These are phyloP conservation scores for Penicillium lagena DNA, from an alignment of 495 filamentous ascomycete genomes.

Conservation along the genomic window DNA sequence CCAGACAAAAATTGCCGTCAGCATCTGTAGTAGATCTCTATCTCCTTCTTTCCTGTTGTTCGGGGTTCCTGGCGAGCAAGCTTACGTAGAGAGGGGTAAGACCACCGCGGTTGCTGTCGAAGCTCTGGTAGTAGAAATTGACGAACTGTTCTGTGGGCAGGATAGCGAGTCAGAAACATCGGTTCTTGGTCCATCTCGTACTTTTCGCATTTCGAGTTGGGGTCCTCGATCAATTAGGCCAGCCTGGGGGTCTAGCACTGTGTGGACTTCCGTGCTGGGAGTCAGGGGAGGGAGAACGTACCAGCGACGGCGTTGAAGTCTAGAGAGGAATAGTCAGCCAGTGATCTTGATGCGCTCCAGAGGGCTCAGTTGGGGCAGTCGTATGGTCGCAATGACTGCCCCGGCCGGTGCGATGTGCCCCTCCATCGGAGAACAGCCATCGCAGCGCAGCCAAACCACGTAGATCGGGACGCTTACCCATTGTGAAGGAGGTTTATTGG, in stretches of 20 bases:
- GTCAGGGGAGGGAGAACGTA: conserved; percentile 28
- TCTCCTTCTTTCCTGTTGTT: neutral
- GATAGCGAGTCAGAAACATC: conserved; percentile 8
- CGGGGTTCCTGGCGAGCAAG: neutral
- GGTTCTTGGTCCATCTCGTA: neutral
- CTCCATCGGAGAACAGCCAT: too few species aligned
- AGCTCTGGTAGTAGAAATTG: conserved; percentile 80
- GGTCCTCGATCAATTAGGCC: too few species aligned
- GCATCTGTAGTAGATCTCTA: conserved; percentile 1
- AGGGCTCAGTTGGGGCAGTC: too few species aligned
- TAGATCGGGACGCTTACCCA: too few species aligned
- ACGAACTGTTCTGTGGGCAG: conserved; percentile 66
- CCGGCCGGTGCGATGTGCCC: conserved; percentile 6
- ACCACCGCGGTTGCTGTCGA: conserved; percentile 58
- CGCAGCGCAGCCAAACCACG: too few species aligned
- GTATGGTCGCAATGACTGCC: conserved; percentile 6
- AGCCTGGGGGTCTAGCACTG: too few species aligned
- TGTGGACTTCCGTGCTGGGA: neutral
- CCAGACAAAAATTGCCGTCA: neutral
- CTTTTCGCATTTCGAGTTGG: too few species aligned
- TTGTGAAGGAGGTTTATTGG: neutral
- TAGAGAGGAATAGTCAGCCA: conserved; percentile 8
- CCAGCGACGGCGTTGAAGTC: conserved; percentile 50
- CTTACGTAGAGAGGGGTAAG: conserved; percentile 74
- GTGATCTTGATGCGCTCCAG: neutral